Evolutionary conservation across 345 rosid genomes (phyloP).

Genomic region (Aquilaria sinensis): DNA sequence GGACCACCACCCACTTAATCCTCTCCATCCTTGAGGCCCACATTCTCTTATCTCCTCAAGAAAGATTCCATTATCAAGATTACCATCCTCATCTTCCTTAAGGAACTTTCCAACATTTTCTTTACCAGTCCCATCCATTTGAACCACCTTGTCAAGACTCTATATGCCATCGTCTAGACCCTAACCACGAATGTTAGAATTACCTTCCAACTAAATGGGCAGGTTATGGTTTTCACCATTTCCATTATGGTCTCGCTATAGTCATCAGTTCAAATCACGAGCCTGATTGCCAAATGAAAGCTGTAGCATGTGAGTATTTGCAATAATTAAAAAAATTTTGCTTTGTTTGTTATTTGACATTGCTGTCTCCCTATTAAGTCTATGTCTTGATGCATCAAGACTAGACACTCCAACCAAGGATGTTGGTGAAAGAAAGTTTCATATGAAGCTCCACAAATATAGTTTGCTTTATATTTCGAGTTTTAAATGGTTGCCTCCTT

Average conservation of each 20-base stretch:
- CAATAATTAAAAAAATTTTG: conserved; percentile 68
- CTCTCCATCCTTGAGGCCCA: conserved; percentile 41
- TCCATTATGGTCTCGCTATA: conserved; percentile 61
- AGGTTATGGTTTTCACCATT: conserved; percentile 64
- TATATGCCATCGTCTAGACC: conserved; percentile 63
- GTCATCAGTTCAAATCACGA: conserved; percentile 88
- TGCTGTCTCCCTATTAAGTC: conserved; percentile 74
- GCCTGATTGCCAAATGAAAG: conserved; percentile 75
- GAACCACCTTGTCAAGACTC: conserved; percentile 58
- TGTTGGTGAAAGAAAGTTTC: conserved; percentile 28
- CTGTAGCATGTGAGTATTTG: conserved; percentile 73
- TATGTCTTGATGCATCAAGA: conserved; percentile 36
- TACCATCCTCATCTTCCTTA: conserved; percentile 72
- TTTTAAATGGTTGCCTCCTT: conserved; percentile 90
- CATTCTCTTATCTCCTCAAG: conserved; percentile 53
- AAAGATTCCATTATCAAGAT: conserved; percentile 68
- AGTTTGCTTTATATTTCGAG: conserved; percentile 71
- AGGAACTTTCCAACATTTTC: conserved; percentile 44
- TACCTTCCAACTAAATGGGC: conserved; percentile 65
- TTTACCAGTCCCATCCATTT: conserved; percentile 23
- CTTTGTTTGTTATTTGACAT: conserved; percentile 75
- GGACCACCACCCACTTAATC: conserved; percentile 36
- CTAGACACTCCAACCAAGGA: conserved; percentile 19
- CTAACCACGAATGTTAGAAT: conserved; percentile 45
- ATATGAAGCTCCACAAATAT: conserved; percentile 47